A percentile compares a stretch with the other conserved stretches of the same genome.
Conservation (phyloP, 2,329 filamentous ascomycete genomes). For the Capronia americana region DNA sequence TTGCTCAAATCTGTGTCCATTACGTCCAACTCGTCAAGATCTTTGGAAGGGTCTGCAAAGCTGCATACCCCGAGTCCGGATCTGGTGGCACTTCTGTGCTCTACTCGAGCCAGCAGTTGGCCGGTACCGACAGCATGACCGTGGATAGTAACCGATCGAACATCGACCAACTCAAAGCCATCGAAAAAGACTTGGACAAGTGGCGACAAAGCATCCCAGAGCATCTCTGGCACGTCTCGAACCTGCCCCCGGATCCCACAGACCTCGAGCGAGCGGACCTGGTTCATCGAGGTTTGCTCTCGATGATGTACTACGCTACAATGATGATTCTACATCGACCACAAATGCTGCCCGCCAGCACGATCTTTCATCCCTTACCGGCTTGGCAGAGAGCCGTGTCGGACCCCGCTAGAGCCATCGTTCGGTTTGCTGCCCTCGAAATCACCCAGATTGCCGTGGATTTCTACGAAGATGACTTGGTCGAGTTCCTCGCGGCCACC, state of each 20-base stretch:
- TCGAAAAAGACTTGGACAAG: slow-evolving; percentile 8
- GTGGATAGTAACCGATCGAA: too few species aligned
- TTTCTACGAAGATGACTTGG: slow-evolving; percentile 17
- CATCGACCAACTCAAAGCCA: slow-evolving; percentile 5
- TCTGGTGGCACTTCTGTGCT: slow-evolving; percentile 17
- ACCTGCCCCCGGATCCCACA: too few species aligned
- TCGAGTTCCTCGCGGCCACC: slow-evolving; percentile 15
- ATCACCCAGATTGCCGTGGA: slow-evolving; percentile 15
- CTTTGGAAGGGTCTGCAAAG: slow-evolving; percentile 15
- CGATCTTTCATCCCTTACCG: too few species aligned
- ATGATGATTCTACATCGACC: too few species aligned
- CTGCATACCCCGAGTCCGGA: slow-evolving; percentile 18
- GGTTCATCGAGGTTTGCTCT: too few species aligned
- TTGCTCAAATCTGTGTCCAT: slow-evolving; percentile 11
- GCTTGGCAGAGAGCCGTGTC: too few species aligned
- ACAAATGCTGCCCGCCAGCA: too few species aligned
- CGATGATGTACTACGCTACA: too few species aligned
- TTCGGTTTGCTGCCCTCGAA: background rate
- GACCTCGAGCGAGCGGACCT: too few species aligned
- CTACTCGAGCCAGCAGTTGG: slow-evolving; percentile 21
- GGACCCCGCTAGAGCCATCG: too few species aligned
- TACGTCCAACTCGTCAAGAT: slow-evolving; percentile 17
- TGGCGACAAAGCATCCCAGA: slow-evolving; percentile 13
- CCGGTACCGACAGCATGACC: slow-evolving; percentile 3
- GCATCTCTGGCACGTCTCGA: slow-evolving; percentile 11